Base-by-base conservation (phyloP, 805 yeast genomes). In the Crinitomyces ghanaensis region DNA sequence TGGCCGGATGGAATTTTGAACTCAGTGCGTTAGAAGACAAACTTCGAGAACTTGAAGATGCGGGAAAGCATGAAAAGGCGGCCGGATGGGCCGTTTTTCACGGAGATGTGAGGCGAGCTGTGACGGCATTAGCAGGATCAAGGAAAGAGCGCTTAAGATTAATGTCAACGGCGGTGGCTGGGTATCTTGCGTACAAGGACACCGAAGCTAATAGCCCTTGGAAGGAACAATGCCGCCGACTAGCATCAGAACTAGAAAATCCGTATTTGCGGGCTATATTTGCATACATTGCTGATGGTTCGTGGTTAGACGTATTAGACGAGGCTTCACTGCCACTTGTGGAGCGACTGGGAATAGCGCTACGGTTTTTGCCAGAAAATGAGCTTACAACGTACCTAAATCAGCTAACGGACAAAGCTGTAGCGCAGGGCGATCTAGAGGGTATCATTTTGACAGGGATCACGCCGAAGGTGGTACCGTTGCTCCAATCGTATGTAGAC, bases 1-100 rank as follows among this genome's bases (percentile, higher is more conserved):
- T 83, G 11, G 77, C 85, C 22, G 97, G 97, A 2, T 86, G 95
- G 93, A 84, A 82, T 46, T 74, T 82, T 46, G 75, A 84, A 2
- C 69, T 71, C 12, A 60, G 70, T 17, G 93, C 83, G 50, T 66
- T 84, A 40, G 93, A 85, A 43, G 74, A 69, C 25, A 74, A 77
- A 40, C 66, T 81, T 25, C 57, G 59, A 15, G 62, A 64, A 26
- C 62, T 88, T 26, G 71, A 77, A 15, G 54, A 59, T 0, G 54
- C 60, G 11, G 85, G 80, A 0, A 68, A 71, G 38, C 70, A 69
- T 41, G 94, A 85, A 40, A 77, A 88, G 50, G 97, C 98, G 1
- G 98, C 96, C 1, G 97, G 93, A 0, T 83, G 95, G 93, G 96
- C 96, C 0, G 86, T 85, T 0, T 88, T 88, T 54, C 88, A 83